Evolutionary conservation across 2,329 filamentous ascomycete genomes (phyloP).

Genomic region (Curvularia spicifera): DNA sequence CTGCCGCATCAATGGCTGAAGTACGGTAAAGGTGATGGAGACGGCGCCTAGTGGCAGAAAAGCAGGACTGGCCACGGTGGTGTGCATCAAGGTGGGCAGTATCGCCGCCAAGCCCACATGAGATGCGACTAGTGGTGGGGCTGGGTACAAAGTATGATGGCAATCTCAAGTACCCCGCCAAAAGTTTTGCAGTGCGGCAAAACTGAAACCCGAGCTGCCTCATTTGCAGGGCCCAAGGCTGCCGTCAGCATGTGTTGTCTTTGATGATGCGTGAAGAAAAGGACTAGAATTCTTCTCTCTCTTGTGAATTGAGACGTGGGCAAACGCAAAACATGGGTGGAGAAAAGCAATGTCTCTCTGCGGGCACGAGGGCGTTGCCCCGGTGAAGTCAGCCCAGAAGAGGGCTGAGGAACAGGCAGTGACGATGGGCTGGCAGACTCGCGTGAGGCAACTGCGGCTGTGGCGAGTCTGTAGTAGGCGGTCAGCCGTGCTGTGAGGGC

Average conservation of each 20-base stretch:
- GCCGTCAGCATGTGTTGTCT: not conserved
- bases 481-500: constrained; percentile 18
- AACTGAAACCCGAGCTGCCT: constrained; percentile 10
- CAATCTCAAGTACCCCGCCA: constrained; percentile 25
- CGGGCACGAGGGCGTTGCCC: not conserved
- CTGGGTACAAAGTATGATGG: constrained; percentile 17
- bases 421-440: constrained; percentile 22
- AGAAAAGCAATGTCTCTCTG: not conserved
- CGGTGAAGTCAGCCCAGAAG: not conserved
- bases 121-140: constrained; percentile 20
- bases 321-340: not conserved
- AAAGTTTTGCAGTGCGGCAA: constrained; percentile 20
- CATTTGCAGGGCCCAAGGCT: constrained; percentile 3
- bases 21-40: constrained; percentile 2
- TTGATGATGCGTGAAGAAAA: not conserved
- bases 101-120: constrained; percentile 13
- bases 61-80: constrained; percentile 22
- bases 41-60: constrained; percentile 13
- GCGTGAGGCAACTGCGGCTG: constrained; percentile 34
- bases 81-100: constrained; percentile 23
- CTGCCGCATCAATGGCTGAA: constrained; percentile 1
- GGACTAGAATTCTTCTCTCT: not conserved
- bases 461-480: constrained; percentile 28
- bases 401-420: constrained; percentile 11
- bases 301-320: no score